Base-by-base conservation (phyloP, 2,329 filamentous ascomycete species). In the Aspergillus sp. region DNA sequence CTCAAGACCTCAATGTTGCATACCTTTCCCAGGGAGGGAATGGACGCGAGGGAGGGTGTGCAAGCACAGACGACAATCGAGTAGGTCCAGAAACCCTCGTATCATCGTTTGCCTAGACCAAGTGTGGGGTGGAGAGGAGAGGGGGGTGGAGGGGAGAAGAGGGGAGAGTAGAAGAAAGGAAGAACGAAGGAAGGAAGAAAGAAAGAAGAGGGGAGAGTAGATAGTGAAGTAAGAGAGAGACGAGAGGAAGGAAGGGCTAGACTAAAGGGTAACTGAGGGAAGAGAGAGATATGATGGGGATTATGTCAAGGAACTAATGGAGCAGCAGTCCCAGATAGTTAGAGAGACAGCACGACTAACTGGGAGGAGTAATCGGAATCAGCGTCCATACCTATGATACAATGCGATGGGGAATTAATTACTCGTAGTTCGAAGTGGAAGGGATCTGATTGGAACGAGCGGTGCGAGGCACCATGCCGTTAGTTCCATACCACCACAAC, bases 1-100 rank as follows among this genome's bases (percentile, higher is more conserved):
- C 54, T 62, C 23, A 44, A 25, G 60, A 58, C 56, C 61, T 74
- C 70, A 72, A 64, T 64, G 63, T 55, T 64, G 68, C 65, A 69
- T 65, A 68, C 68, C 65, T 65, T 62, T 70, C 70, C 71, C 72
- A 59, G 59, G 52, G 48, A 67, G 68, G 69, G 71, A 70, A 65
- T 65, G 66, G 68, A 72, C 67, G 70, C 66, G 63, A 60, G 60
- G 58, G 62, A 60, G 58, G 41, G 61, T 68, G 71, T 73, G 72
- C 71, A 70, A 72, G 72, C 72, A 75, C 72, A 66, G 61, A 66
- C 57, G 64, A 67, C 60, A 64, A 66, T 62, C 61, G 49, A 60
- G 25, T 56, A 55, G 60, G 48, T 58, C 44, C 15, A 61, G 27
- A 44, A 59, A 69, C 60, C 53, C 56, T 60, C 44, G 66, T 60